Evolutionary conservation across 2,329 filamentous ascomycete genomes (phyloP).

Genomic region (Cytospora chrysosperma): DNA sequence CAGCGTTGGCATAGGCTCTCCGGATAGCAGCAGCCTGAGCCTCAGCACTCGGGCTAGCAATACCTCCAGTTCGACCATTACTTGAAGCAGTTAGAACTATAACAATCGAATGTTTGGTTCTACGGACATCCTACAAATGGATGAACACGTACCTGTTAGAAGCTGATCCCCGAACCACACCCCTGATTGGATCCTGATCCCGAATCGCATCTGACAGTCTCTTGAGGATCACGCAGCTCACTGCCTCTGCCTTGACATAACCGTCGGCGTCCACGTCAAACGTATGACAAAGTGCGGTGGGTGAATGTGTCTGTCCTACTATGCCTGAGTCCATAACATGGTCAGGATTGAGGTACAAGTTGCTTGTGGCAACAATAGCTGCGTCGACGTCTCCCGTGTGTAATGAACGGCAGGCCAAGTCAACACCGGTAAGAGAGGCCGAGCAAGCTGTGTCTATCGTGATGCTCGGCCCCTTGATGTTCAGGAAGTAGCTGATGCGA

Average conservation of each 20-base stretch:
- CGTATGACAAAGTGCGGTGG: constrained; percentile 18
- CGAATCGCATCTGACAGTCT: neutral
- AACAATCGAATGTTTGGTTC: too few relatives aligned
- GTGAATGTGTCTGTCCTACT: neutral
- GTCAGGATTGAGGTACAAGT: neutral
- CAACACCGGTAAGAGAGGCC: neutral
- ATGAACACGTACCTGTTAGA: neutral
- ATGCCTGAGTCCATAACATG: neutral
- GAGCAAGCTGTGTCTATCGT: constrained; percentile 16
- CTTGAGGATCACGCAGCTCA: neutral
- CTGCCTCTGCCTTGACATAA: constrained; percentile 32
- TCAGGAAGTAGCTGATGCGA: neutral
- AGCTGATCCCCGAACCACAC: neutral
- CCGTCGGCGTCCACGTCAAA: neutral
- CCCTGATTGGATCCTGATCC: neutral
- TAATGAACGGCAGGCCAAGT: neutral
- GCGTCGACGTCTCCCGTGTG: neutral
- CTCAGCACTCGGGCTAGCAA: neutral
- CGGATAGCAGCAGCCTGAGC: neutral
- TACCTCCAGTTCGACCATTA: neutral
- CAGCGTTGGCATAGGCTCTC: neutral
- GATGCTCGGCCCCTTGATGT: constrained; percentile 4
- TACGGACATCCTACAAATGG: too few relatives aligned
- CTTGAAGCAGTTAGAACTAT: too few relatives aligned
- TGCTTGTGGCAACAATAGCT: neutral